Conservation (phyloP, 2,329 filamentous ascomycete species). For the Fusarium poae region DNA sequence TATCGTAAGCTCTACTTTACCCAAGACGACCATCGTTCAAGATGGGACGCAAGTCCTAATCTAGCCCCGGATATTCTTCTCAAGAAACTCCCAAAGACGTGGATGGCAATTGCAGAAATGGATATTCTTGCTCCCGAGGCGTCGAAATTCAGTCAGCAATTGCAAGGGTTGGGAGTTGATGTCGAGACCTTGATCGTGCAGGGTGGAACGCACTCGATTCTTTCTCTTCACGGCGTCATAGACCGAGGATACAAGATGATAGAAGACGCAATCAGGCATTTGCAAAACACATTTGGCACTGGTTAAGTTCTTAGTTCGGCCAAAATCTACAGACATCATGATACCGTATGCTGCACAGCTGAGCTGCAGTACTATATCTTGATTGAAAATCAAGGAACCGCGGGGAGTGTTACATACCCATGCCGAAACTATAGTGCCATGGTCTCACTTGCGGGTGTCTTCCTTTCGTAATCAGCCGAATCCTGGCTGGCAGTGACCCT, state of each 20-base stretch:
- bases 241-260: slow-evolving; percentile 44
- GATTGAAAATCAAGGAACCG: not conserved
- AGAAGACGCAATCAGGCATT: slow-evolving; percentile 39
- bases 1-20: slow-evolving; percentile 55
- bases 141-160: slow-evolving; percentile 46
- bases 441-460: slow-evolving; percentile 17
- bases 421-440: slow-evolving; percentile 18
- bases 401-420: not conserved
- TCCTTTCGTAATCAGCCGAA: slow-evolving; percentile 29
- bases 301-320: not conserved
- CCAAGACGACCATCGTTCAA: slow-evolving; percentile 37
- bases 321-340: not conserved
- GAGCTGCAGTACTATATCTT: not conserved
- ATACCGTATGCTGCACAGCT: not conserved
- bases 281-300: slow-evolving; percentile 39
- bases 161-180: slow-evolving; percentile 43
- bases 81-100: slow-evolving; percentile 49
- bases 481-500: slow-evolving; percentile 19
- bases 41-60: slow-evolving; percentile 53
- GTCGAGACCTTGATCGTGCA: slow-evolving; percentile 37
- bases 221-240: slow-evolving; percentile 47
- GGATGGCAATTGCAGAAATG: slow-evolving; percentile 51
- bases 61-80: slow-evolving; percentile 46
- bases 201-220: slow-evolving; percentile 47
- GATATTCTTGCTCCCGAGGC: slow-evolving; percentile 54